Evolutionary conservation across 2,329 filamentous ascomycete genomes (phyloP).

Genomic region (Hypoxylon sp.): DNA sequence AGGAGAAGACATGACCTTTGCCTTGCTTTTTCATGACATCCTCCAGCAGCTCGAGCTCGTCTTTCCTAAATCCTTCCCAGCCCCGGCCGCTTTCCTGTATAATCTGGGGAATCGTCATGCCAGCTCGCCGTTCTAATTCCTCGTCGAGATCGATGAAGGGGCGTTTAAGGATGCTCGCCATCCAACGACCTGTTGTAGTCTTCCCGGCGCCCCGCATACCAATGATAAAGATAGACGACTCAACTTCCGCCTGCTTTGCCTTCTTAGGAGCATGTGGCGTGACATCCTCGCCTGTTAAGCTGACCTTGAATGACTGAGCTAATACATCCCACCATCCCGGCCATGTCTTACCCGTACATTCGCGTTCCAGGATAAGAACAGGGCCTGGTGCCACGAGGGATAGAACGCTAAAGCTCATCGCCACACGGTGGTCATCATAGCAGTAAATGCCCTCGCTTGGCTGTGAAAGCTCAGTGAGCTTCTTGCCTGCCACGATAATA

Average conservation of each 20-base stretch:
- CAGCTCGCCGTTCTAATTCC: constrained; percentile 82
- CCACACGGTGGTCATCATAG: constrained; percentile 97
- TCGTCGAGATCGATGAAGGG: constrained; percentile 89
- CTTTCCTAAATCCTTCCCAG: constrained; percentile 89
- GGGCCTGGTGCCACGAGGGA: constrained; percentile 78
- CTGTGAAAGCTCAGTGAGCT: constrained; percentile 63
- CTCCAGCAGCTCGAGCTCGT: constrained; percentile 81
- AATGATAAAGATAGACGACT: constrained; percentile 89
- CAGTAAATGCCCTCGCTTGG: constrained; percentile 83
- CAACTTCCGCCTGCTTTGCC: constrained; percentile 57
- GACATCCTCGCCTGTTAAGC: constrained; percentile 81
- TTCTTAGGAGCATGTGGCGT: constrained; percentile 50
- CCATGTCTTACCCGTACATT: constrained; percentile 98
- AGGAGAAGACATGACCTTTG: constrained; percentile 87
- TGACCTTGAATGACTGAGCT: constrained; percentile 81
- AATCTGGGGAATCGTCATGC: constrained; percentile 87
- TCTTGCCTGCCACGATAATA: constrained; percentile 78
- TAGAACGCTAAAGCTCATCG: constrained; percentile 97
- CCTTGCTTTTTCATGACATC: constrained; percentile 81
- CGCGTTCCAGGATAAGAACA: constrained; percentile 86
- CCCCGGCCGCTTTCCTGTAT: constrained; percentile 76
- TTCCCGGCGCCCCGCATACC: constrained; percentile 98
- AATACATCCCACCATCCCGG: constrained; percentile 98
- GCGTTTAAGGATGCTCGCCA: constrained; percentile 80
- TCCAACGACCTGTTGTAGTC: constrained; percentile 92